phyloP scores from a whole-genome alignment of 1,284 basidiomycete genomes.

The Boletus nobilissimus region DNA sequence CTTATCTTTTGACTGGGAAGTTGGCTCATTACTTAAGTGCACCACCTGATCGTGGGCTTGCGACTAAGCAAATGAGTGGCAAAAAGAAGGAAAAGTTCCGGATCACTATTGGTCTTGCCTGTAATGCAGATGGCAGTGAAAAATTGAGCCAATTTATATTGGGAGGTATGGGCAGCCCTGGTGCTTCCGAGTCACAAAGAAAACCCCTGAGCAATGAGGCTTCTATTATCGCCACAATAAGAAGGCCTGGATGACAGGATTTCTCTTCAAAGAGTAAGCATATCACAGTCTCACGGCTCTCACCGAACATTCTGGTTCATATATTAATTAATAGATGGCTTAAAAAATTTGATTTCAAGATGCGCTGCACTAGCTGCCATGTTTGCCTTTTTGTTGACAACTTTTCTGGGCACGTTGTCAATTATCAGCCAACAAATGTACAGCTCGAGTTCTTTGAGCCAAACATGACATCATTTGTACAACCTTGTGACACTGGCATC shows the following conservation, averaged over 20 bases:
- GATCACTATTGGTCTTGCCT: neutral
- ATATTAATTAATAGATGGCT: neutral
- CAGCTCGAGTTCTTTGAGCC: slow-evolving; percentile 7
- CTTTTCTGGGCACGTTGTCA: slow-evolving; percentile 1
- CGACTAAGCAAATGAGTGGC: neutral
- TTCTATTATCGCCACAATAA: slow-evolving; percentile 18
- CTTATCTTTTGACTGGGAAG: too few relatives aligned
- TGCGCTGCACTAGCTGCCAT: neutral
- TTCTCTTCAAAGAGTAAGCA: slow-evolving; percentile 16
- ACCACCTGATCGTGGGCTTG: neutral
- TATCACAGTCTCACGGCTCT: too few relatives aligned
- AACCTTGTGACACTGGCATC: slow-evolving; percentile 14
- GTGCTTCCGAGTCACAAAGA: slow-evolving; percentile 14
- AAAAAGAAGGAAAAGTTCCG: neutral
- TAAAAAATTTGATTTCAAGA: neutral
- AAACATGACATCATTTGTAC: slow-evolving; percentile 15
- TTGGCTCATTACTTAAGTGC: neutral
- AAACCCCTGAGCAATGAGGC: neutral
- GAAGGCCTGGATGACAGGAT: slow-evolving; percentile 13
- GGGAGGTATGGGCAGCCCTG: neutral
- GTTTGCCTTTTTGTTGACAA: slow-evolving; percentile 9
- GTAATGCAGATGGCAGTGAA: neutral
- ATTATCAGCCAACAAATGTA: neutral
- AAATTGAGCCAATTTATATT: neutral
- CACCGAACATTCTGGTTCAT: too few relatives aligned